Evolutionary conservation across 1,139 yeast species (phyloP).

Genomic region (Saccharomycopsis phalli): DNA sequence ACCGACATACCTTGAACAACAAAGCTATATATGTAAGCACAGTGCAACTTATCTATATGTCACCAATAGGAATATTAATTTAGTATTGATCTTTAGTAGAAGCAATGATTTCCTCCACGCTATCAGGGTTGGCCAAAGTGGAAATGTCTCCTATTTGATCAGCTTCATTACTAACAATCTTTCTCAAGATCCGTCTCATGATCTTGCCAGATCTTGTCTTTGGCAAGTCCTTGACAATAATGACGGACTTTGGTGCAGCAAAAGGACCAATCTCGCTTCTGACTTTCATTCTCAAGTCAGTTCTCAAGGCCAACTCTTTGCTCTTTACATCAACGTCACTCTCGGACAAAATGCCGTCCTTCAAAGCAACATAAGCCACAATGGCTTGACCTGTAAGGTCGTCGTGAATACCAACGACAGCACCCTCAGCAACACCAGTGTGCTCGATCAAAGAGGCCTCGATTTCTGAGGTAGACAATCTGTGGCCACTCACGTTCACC

Average conservation of each 20-base stretch:
- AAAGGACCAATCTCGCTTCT: constrained; percentile 96
- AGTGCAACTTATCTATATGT: background rate
- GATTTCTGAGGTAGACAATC: constrained; percentile 94
- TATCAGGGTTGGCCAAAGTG: constrained; percentile 81
- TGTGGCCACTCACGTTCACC: constrained; percentile 95
- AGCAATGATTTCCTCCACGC: constrained; percentile 68
- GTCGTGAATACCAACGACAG: constrained; percentile 90
- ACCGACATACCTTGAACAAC: no score
- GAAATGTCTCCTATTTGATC: constrained; percentile 91
- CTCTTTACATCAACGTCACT: constrained; percentile 36
- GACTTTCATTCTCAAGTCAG: constrained; percentile 75
- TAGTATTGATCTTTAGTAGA: constrained; percentile 3
- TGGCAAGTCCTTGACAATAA: constrained; percentile 85
- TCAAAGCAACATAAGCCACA: constrained; percentile 84
- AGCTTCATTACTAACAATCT: constrained; percentile 80
- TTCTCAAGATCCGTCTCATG: constrained; percentile 96
- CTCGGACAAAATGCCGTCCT: constrained; percentile 39
- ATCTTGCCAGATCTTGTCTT: constrained; percentile 98
- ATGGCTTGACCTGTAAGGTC: constrained; percentile 98
- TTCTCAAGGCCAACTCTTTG: constrained; percentile 61
- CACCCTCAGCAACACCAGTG: constrained; percentile 78
- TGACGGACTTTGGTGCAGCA: constrained; percentile 92
- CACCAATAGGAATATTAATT: background rate
- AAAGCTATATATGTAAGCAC: no score
- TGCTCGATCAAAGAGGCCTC: constrained; percentile 87